phyloP scores from a whole-genome alignment of 2,329 filamentous ascomycete genomes.

The Sporothrix globosa region DNA sequence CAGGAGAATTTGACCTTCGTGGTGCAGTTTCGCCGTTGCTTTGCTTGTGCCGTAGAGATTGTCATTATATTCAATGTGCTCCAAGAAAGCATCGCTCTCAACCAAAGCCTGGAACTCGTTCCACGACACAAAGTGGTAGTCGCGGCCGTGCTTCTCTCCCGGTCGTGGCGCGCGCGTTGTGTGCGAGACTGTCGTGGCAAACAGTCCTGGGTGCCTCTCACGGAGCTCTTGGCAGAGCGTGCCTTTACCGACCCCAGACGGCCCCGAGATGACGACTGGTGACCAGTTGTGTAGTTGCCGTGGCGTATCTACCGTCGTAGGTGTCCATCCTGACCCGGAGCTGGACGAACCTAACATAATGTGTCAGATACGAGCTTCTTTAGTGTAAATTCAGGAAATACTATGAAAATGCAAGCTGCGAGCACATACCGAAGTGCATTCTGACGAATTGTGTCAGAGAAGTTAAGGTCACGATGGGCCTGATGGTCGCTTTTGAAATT shows the following conservation, averaged over 20 bases:
- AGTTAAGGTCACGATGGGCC: too few relatives aligned
- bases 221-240: background rate
- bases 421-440: too few relatives aligned
- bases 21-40: too few relatives aligned
- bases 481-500: too few relatives aligned
- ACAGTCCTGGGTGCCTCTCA: background rate
- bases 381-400: too few relatives aligned
- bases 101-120: background rate
- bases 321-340: too few relatives aligned
- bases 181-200: background rate
- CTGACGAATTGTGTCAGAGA: too few relatives aligned
- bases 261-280: background rate
- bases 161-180: background rate
- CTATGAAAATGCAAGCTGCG: too few relatives aligned
- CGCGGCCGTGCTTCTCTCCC: background rate
- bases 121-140: background rate
- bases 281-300: background rate
- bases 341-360: too few relatives aligned
- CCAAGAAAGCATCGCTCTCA: background rate
- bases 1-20: too few relatives aligned
- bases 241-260: background rate
- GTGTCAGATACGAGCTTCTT: too few relatives aligned
- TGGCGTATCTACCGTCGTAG: background rate
- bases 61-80: background rate
- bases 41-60: too few relatives aligned